Evolutionary conservation across 257 asterid genomes (phyloP).

Genomic region (Osmanthus fragrans): DNA sequence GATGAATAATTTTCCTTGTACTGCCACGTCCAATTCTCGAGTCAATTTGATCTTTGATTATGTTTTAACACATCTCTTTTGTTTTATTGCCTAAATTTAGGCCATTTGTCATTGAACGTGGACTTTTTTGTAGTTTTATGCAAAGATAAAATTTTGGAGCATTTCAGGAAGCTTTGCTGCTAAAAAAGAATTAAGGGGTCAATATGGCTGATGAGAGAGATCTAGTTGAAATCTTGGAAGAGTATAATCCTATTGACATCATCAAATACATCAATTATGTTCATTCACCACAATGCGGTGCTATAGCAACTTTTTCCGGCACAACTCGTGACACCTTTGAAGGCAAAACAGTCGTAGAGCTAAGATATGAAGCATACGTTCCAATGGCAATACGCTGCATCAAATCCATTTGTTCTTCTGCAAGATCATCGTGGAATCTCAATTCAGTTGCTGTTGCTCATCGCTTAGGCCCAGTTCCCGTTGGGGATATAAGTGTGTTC

Average conservation of each 20-base stretch:
- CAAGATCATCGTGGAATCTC: constrained; percentile 74
- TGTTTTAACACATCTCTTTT: not conserved
- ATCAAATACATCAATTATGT: constrained; percentile 65
- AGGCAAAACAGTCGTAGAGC: constrained; percentile 75
- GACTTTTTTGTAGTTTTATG: constrained; percentile 2
- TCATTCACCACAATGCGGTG: constrained; percentile 82
- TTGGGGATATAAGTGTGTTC: constrained; percentile 86
- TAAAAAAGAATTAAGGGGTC: not conserved
- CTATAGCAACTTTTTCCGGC: constrained; percentile 90
- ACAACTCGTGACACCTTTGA: constrained; percentile 87
- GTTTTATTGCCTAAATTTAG: not conserved
- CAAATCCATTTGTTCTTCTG: constrained; percentile 75
- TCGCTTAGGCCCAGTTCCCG: constrained; percentile 77
- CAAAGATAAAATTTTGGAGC: not conserved
- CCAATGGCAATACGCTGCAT: constrained; percentile 90
- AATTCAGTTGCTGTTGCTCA: constrained; percentile 73
- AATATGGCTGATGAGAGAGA: constrained; percentile 59
- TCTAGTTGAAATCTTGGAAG: constrained; percentile 75
- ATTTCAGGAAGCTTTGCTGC: not conserved
- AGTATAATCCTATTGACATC: constrained; percentile 56
- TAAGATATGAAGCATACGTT: constrained; percentile 83
- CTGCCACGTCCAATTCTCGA: constrained; percentile 8
- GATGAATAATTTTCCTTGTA: not conserved
- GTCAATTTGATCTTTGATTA: constrained; percentile 4
- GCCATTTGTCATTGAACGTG: not conserved